Evolutionary conservation across 176 grass and related monocot species (phyloP).

Genomic region (Cenchrus purpureus): DNA sequence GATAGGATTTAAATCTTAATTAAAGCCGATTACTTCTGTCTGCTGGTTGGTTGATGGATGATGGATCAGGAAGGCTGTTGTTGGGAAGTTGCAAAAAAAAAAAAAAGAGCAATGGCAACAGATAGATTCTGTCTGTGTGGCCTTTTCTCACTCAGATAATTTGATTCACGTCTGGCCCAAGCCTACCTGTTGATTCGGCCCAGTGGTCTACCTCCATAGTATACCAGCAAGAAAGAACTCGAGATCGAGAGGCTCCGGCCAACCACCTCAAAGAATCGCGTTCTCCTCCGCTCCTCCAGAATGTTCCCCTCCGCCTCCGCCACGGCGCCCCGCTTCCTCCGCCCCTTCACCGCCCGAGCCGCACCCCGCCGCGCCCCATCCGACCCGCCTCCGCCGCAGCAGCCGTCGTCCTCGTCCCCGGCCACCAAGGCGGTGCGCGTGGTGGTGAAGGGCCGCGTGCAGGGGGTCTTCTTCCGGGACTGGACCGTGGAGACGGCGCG

Average conservation of each 20-base stretch:
- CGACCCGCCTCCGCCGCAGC: background rate
- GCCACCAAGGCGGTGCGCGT: slow-evolving; percentile 60
- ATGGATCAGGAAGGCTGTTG: too few species aligned
- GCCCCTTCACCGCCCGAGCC: slow-evolving; percentile 9
- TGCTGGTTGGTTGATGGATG: too few species aligned
- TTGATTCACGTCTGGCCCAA: background rate
- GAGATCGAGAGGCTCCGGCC: background rate
- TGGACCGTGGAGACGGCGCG: slow-evolving; percentile 88
- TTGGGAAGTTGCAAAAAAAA: too few species aligned
- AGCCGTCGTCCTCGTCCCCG: background rate
- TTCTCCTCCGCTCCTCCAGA: background rate
- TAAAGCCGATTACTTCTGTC: too few species aligned
- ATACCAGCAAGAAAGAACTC: background rate
- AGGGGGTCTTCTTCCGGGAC: slow-evolving; percentile 95
- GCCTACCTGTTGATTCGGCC: background rate
- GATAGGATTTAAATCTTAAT: too few species aligned
- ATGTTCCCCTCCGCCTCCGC: slow-evolving; percentile 49
- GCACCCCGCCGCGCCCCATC: slow-evolving; percentile 23
- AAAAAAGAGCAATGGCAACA: too few species aligned
- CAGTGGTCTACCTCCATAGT: background rate
- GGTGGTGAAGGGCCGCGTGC: slow-evolving; percentile 81
- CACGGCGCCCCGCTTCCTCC: slow-evolving; percentile 32
- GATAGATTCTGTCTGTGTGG: too few species aligned
- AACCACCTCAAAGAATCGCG: background rate
- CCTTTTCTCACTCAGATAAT: too few species aligned